Base-by-base conservation (phyloP, 2,329 filamentous ascomycete species). In the Coniochaeta sp. region DNA sequence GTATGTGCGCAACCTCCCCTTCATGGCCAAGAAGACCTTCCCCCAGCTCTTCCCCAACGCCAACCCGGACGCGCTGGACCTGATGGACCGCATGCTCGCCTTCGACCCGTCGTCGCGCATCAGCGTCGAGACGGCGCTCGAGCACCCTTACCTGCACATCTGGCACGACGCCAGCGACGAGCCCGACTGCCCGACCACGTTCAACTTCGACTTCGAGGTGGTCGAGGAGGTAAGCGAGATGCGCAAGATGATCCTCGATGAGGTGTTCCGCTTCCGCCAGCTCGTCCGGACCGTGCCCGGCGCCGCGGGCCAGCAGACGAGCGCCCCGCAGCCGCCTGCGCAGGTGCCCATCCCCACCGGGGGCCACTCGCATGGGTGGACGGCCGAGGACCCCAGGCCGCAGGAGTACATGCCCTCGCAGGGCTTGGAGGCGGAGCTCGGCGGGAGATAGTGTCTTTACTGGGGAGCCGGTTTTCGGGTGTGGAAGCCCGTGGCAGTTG, bases 201-300 rank as follows among this genome's bases (percentile, higher is more conserved):
- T 99, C 72, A 91, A 99, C 76, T 99, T 99, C 75, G 87, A 92
- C 67, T 99, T 99, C 65, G 94, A 99, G 69, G 85, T 96, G n/a
- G 83, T 96, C 33, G 92, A 99, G 50, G 94, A 97, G 42, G 91
- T 99, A 18, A 80, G 78, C 20, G 89, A 96, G 61, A 97, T 99
- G 91, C 89, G 94, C 67, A 85, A 86, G 71, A 95, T 96, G 89
- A 99, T 99, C 58, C 77, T 96, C 54, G 87, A 92, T n/a, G 94
- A 99, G 71, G 94, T 99, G 48, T 78, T 83, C 65, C 80, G 84
- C 58, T 99, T 99, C 83, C 83, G 94, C 56, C 77, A 82, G 64
- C 61, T 68, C 28, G 80, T 82, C 12, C 74, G 79, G 49, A 81
- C 74, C 22, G 75, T 71, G 0, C 75, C 77, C 8, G 73, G 71